Evolutionary conservation across 305 asterid species (phyloP), one percentile per base, ranked within the genome.

Genomic region (Euphrasia arctica): DNA sequence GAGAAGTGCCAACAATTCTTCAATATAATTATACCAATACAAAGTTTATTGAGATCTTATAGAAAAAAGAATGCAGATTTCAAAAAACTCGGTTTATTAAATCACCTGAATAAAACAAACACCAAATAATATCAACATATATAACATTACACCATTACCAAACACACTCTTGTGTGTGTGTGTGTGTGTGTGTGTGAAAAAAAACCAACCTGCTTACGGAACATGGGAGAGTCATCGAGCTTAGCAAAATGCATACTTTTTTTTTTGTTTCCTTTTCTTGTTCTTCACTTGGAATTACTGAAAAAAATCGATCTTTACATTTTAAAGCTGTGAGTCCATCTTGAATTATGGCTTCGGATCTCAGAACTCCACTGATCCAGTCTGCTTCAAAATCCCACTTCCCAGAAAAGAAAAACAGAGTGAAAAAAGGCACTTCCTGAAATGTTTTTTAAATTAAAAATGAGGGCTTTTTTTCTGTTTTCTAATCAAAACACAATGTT

Each of bases 181-280:
- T 3, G 36, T 32, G 4, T 4, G 4, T 4, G 7, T 34, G 7
- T 0, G 43, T 1, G 2, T 6, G 0, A 39, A 0, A 49, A 49
- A 25, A 29, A 67, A 32, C 72, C 54, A 54, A 94, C 99, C 99
- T 95, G 97, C 68, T 95, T 91, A 54, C 98, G 97, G 85, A 95
- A 95, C 98, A 95, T 91, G 61, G 99, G 99, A 76, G 99, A 95
- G 79, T 95, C 98, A 79, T 95, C 99, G 65, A 95, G 98, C 93
- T 91, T 95, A 74, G 90, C 85, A 74, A 89, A 95, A 79, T 87
- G 94, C 98, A 91, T 91, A 77, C 77, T 79, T 39, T 39, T 1
- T 7, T 34, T 65, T 69, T 61, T 58, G 29, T 12, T 47, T 69
- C 47, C 10, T 64, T 25, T 47, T 50, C 60, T 39, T 66, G 36